A percentile compares a stretch with the other conserved stretches of the same genome.
phyloP scores from a whole-genome alignment of 352 stramenopile genomes.

The Phytophthora lateralis region DNA sequence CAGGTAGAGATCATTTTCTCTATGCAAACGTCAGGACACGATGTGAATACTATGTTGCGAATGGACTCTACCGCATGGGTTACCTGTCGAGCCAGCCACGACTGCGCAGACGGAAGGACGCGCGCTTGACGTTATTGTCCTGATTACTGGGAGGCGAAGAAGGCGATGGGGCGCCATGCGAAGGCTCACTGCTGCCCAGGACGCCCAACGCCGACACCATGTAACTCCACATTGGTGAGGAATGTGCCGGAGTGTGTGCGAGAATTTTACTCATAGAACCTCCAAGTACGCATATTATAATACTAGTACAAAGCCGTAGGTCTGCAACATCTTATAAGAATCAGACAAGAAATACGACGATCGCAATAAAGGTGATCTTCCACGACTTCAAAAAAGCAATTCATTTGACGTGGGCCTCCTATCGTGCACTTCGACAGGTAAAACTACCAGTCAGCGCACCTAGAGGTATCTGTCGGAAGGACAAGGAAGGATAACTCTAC shows the following conservation, averaged over 20 bases:
- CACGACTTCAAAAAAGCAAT: no score
- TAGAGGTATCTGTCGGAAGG: no score
- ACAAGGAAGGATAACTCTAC: no score
- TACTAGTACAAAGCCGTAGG: no score
- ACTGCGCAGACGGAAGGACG: slow-evolving; percentile 30
- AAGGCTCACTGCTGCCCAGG: slow-evolving; percentile 13
- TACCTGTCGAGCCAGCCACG: slow-evolving; percentile 42
- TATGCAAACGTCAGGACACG: slow-evolving; percentile 15
- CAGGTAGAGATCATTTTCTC: slow-evolving; percentile 61
- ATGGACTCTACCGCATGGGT: not conserved
- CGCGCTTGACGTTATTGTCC: slow-evolving; percentile 25
- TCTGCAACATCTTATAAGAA: no score
- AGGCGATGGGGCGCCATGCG: not conserved
- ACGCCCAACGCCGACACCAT: slow-evolving; percentile 37
- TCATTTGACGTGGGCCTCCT: no score
- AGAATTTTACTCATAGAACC: slow-evolving; percentile 10
- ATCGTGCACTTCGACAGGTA: no score
- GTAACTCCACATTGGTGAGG: slow-evolving; percentile 34
- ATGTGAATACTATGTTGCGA: not conserved
- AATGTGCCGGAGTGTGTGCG: slow-evolving; percentile 2
- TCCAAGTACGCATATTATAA: no score
- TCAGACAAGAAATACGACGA: no score
- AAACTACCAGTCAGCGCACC: no score
- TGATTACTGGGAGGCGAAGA: slow-evolving; percentile 17
- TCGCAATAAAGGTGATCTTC: no score